Percentiles rank a stretch among this genome's conserved stretches.
Conservation (phyloP, 495 filamentous ascomycete species). For the Hypoxylon lienhwacheense region DNA sequence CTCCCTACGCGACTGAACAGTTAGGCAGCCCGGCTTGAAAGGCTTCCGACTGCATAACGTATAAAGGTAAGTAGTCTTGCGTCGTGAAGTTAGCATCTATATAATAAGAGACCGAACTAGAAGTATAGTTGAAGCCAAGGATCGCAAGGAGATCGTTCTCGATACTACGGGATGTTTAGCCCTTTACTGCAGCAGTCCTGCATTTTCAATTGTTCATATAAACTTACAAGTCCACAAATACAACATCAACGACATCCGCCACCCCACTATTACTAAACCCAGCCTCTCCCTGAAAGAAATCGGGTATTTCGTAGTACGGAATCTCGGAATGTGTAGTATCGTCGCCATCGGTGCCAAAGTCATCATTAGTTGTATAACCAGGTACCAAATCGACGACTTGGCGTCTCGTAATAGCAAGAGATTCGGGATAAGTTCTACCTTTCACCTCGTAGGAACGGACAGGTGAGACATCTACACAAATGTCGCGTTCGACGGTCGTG, state of each 20-base stretch:
- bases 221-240: slow-evolving; percentile 79
- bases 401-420: slow-evolving; percentile 43
- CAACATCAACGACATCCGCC: slow-evolving; percentile 66
- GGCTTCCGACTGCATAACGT: slow-evolving; percentile 43
- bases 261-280: slow-evolving; percentile 48
- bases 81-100: slow-evolving; percentile 48
- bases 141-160: slow-evolving; percentile 41
- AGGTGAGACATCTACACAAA: slow-evolving; percentile 46
- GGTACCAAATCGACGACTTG: slow-evolving; percentile 52
- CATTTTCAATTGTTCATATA: slow-evolving; percentile 17
- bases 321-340: slow-evolving; percentile 72
- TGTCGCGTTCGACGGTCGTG: slow-evolving; percentile 43
- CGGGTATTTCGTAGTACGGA: slow-evolving; percentile 65
- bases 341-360: slow-evolving; percentile 71
- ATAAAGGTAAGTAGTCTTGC: slow-evolving; percentile 52
- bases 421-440: slow-evolving; percentile 10
- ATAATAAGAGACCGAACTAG: slow-evolving; percentile 46
- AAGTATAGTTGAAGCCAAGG: slow-evolving; percentile 45
- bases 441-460: slow-evolving; percentile 18
- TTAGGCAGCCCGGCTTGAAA: slow-evolving; percentile 54
- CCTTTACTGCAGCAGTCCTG: slow-evolving; percentile 35
- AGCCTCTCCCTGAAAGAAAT: slow-evolving; percentile 64
- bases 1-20: slow-evolving; percentile 44
- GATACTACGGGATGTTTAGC: slow-evolving; percentile 23
- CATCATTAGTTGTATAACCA: slow-evolving; percentile 78